Percentiles rank a stretch among this genome's conserved stretches.
phyloP scores from a whole-genome alignment of 1,284 basidiomycete genomes.

The Cerioporus squamosus region DNA sequence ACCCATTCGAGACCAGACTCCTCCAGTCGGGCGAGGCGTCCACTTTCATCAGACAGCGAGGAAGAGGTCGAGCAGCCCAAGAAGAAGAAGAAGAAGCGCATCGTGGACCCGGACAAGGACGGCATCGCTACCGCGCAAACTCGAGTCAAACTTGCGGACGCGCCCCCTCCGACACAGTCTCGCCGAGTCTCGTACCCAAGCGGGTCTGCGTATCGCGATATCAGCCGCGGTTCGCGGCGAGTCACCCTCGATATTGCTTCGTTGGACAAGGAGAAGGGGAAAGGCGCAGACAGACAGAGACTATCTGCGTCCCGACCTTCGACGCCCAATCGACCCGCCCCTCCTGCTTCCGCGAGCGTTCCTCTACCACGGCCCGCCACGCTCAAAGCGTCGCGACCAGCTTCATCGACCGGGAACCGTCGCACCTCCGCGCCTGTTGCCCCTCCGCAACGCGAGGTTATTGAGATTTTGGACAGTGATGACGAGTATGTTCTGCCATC shows the following conservation, averaged over 20 bases:
- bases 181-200: neutral
- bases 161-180: neutral
- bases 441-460: slow-evolving; percentile 7
- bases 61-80: slow-evolving; percentile 10
- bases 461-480: slow-evolving; percentile 18
- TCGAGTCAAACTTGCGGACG: neutral
- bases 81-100: slow-evolving; percentile 11
- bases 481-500: slow-evolving; percentile 3
- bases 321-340: neutral
- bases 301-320: neutral
- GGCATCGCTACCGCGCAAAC: slow-evolving; percentile 1
- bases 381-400: neutral
- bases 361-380: neutral
- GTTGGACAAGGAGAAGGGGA: neutral
- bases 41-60: neutral
- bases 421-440: neutral
- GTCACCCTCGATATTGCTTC: neutral
- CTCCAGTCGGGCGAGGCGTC: slow-evolving; percentile 1
- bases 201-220: too few relatives aligned
- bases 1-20: neutral
- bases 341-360: neutral
- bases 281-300: neutral
- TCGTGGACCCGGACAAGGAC: slow-evolving; percentile 7
- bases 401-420: neutral
- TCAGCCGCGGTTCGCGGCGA: neutral